Base-by-base conservation (phyloP, 2,329 filamentous ascomycete species). In the Tetracladium maxilliforme region DNA sequence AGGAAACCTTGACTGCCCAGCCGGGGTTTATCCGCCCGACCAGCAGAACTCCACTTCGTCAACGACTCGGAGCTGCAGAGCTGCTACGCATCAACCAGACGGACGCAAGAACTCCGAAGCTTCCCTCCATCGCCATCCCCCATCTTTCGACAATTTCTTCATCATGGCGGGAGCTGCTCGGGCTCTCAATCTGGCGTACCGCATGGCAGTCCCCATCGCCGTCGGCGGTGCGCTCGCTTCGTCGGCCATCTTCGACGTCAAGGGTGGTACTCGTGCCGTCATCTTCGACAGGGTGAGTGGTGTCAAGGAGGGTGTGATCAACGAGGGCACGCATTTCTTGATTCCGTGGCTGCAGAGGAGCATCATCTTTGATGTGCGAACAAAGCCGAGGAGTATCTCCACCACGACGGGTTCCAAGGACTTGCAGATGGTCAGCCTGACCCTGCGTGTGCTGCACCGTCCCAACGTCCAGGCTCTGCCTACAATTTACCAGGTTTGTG, bases 351-450 rank as follows among this genome's bases (percentile, higher is more conserved):
- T 98, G 49, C 90, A 98, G 57, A 78, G 74, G 55, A 81, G 78
- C 42, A 84, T 98, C 58, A 65, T 92, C 50, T 98, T 92, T 52
- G 90, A 98, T 60, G 90, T 98, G 38, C 77, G 90, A 36, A 98
- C 92, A 30, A 92, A 92, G 68, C 90, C 90, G 33, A 71, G 90
- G 48, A 95, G 93, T 53, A 95, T 98, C 51, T 82, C 80, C 38
- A 98, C 90, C 15, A 98, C 90, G 14, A 98, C 90, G 9, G 90
- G 90, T 30, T 87, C 78, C 68, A 98, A 98, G 71, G 90, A 98
- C 60, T 57, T 98, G 65, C 90, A 98, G 64, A 98, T 98, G 90
- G 90, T 98, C 46, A 94, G 84, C 67, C 68, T 98, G 65, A 98
- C 90, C 27, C 67, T 98, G 49, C 71, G 90, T 54, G 90, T 98